These are phyloP conservation scores for Parietaria judaica DNA, from an alignment of 306 rosid species.

Conservation along the genomic window DNA sequence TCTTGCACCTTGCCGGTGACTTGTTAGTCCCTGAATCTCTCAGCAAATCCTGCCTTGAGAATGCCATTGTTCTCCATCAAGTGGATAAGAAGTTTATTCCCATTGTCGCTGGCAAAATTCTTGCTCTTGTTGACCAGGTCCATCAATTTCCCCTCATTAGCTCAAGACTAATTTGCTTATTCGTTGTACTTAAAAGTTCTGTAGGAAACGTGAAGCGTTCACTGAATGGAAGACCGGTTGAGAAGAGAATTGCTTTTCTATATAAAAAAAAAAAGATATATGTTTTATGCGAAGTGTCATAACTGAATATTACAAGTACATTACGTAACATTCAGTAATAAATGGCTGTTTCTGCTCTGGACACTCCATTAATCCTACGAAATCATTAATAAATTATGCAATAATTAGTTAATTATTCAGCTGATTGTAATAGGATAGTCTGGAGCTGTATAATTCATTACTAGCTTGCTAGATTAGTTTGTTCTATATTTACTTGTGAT, in stretches of 20 bases:
- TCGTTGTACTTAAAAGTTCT: too few species aligned
- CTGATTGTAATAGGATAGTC: too few species aligned
- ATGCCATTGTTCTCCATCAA: conserved; percentile 77
- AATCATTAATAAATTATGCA: too few species aligned
- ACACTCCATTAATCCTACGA: too few species aligned
- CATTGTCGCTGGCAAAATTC: conserved; percentile 58
- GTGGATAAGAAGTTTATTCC: conserved; percentile 95
- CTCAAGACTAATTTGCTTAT: neutral
- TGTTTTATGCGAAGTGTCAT: too few species aligned
- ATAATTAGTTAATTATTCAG: too few species aligned
- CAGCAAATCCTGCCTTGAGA: conserved; percentile 51
- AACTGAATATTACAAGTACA: too few species aligned
- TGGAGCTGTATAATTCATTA: too few species aligned
- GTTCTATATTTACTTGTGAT: conserved; percentile 9
- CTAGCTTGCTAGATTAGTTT: too few species aligned
- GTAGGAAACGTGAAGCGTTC: neutral
- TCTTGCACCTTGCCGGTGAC: conserved; percentile 77
- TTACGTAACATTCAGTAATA: too few species aligned
- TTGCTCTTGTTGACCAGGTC: conserved; percentile 94
- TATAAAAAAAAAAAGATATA: too few species aligned
- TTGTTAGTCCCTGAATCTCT: conserved; percentile 68
- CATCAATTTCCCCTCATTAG: conserved; percentile 2
- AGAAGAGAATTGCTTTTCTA: neutral
- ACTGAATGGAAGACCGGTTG: neutral
- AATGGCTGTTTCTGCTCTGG: too few species aligned